phyloP scores from a whole-genome alignment of 1,284 basidiomycete genomes.

The Cryptococcus depauperatus region DNA sequence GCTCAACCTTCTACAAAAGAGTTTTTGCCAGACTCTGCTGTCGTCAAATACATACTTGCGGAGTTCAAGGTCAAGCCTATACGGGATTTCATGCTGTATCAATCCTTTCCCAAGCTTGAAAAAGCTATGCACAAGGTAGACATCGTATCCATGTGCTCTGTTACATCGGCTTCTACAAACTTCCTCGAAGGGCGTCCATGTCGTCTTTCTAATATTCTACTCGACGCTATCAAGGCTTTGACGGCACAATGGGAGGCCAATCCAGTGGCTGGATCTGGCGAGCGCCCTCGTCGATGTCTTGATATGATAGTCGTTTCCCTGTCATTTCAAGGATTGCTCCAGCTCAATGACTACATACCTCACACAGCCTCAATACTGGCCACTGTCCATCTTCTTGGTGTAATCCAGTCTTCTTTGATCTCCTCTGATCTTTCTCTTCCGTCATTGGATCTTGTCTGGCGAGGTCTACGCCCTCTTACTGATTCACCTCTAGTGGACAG shows the following conservation, averaged over 20 bases:
- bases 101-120: conserved; percentile 56
- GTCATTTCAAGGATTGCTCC: conserved; percentile 59
- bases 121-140: too few species aligned
- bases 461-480: conserved; percentile 59
- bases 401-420: conserved; percentile 13
- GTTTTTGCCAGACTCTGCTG: conserved; percentile 56
- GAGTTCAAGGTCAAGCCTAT: conserved; percentile 55
- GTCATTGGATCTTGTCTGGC: conserved; percentile 49
- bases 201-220: conserved; percentile 58
- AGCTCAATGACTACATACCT: conserved; percentile 54
- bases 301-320: conserved; percentile 61
- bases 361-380: conserved; percentile 19
- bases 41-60: conserved; percentile 56
- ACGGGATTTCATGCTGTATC: conserved; percentile 61
- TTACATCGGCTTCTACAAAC: neutral
- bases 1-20: conserved; percentile 15
- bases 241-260: conserved; percentile 46
- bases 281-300: conserved; percentile 57
- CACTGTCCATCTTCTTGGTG: conserved; percentile 11
- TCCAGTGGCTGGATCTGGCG: conserved; percentile 47
- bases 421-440: conserved; percentile 14
- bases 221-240: conserved; percentile 54
- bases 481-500: conserved; percentile 9
- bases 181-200: conserved; percentile 51
- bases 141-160: too few species aligned